Evolutionary conservation across 2,329 filamentous ascomycete genomes (phyloP).

Genomic region (Pseudogymnoascus sp.): DNA sequence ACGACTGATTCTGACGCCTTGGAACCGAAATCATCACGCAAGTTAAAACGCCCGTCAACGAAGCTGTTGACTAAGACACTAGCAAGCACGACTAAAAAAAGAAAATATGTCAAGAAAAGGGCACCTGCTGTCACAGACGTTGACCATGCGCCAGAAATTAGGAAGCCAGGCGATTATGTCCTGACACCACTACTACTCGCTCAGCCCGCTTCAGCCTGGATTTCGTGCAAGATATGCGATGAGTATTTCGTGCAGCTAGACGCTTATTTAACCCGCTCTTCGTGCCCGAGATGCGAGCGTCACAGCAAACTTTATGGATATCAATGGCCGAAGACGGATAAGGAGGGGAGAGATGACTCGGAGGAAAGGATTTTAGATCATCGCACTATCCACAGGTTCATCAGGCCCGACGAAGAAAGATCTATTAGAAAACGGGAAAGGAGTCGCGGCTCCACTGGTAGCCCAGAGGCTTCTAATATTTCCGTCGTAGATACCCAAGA

Average conservation of each 20-base stretch:
- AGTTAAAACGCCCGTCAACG: slow-evolving; percentile 7
- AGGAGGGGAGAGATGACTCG: slow-evolving; percentile 63
- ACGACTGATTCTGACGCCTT: background rate
- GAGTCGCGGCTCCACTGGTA: background rate
- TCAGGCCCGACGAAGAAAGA: slow-evolving; percentile 60
- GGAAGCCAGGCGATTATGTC: slow-evolving; percentile 71
- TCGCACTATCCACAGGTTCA: slow-evolving; percentile 76
- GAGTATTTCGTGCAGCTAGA: slow-evolving; percentile 80
- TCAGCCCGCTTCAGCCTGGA: slow-evolving; percentile 72
- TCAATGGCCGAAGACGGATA: slow-evolving; percentile 91
- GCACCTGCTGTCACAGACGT: slow-evolving; percentile 14
- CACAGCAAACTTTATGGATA: slow-evolving; percentile 95
- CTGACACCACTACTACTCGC: slow-evolving; percentile 69
- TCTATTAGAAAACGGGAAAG: slow-evolving; percentile 18
- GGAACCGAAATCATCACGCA: background rate
- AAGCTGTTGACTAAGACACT: slow-evolving; percentile 14
- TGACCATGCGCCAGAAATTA: slow-evolving; percentile 28
- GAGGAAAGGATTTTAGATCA: slow-evolving; percentile 67
- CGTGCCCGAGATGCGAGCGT: slow-evolving; percentile 87
- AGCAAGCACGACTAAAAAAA: slow-evolving; percentile 13
- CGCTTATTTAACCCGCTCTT: slow-evolving; percentile 75
- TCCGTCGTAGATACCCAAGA: background rate
- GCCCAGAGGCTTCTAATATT: background rate
- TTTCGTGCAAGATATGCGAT: slow-evolving; percentile 78
- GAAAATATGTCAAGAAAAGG: slow-evolving; percentile 16